Evolutionary conservation across 2,329 filamentous ascomycete genomes (phyloP).

Genomic region (Colletotrichum costaricense): DNA sequence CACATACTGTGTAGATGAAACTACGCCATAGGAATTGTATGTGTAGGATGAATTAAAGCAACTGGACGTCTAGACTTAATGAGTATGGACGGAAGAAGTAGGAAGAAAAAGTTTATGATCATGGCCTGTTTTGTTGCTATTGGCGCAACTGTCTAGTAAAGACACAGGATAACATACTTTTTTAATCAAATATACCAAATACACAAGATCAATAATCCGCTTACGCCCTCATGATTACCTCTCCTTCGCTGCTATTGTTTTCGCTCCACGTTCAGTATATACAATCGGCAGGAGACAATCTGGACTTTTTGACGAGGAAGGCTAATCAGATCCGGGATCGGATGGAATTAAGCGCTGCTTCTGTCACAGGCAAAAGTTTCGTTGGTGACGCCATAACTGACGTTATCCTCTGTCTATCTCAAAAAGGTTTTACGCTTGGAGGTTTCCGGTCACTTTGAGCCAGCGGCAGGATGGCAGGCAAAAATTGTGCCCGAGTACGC

Average conservation of each 20-base stretch:
- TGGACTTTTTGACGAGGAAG: neutral
- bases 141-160: neutral
- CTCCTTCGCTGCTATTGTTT: neutral
- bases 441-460: no score
- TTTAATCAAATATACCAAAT: conserved; percentile 18
- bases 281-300: neutral
- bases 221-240: neutral
- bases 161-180: conserved; percentile 9
- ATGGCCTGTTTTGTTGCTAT: conserved; percentile 14
- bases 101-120: conserved; percentile 8
- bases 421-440: no score
- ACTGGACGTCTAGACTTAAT: conserved; percentile 13
- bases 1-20: neutral
- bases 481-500: no score
- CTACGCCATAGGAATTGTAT: neutral
- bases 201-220: neutral
- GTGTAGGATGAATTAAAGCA: conserved; percentile 4
- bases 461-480: no score
- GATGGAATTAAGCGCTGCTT: neutral
- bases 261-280: neutral
- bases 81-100: neutral
- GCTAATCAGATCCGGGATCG: neutral
- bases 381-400: conserved; percentile 9
- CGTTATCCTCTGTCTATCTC: neutral
- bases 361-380: neutral